Base-by-base conservation (phyloP, 2,329 filamentous ascomycete genomes). In the Cercospora canescens region DNA sequence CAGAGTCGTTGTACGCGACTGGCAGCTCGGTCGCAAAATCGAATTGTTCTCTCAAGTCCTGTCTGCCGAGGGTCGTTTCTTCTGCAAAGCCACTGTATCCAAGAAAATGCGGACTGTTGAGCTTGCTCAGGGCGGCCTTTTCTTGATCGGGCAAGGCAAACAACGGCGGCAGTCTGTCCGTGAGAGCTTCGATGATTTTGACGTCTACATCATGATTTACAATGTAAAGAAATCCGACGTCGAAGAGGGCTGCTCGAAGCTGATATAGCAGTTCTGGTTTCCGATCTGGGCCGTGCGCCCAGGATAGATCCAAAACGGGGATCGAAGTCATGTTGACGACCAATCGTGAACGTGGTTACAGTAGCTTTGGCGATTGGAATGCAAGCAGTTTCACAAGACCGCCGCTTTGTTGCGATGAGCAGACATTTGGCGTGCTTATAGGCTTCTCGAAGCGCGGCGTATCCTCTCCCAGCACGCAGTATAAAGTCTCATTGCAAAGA, bases 91-190 rank as follows among this genome's bases (percentile, higher is more conserved):
- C 82, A 67, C 84, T 86, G 72, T 88, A 89, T 0, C 87, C 87
- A 2, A 89, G 77, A 63, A 89, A 88, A 72, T 88, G 86, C 9
- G 86, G 85, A 1, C 85, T 88, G 28, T 87, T 84, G 28, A 80
- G 75, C 18, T 86, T 77, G 0, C 81, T 81, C 9, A 85, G 73
- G 1, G 70, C 70, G 0, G 73, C 72, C 64, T 86, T 86, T 6
- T 75, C 72, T 2, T 71, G 67, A 0, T 70, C 58, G 0, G 79
- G 69, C 1, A 85, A 75, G 1, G 74, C 71, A 67, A 86, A 87
- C 5, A 86, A 76, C 0, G 24, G 41, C 1, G 84, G 83, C 2
- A 86, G 74, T 7, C 75, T 72, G 7, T 73, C 64, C 1, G 80
- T 75, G 7, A 87, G 73, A n/a, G 76, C 74, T 2, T 74, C 66